A percentile compares a stretch with the other conserved stretches of the same genome.
Evolutionary conservation across 371 early-diverging fungal genomes (phyloP).

Genomic region (Mortierella polycephala): DNA sequence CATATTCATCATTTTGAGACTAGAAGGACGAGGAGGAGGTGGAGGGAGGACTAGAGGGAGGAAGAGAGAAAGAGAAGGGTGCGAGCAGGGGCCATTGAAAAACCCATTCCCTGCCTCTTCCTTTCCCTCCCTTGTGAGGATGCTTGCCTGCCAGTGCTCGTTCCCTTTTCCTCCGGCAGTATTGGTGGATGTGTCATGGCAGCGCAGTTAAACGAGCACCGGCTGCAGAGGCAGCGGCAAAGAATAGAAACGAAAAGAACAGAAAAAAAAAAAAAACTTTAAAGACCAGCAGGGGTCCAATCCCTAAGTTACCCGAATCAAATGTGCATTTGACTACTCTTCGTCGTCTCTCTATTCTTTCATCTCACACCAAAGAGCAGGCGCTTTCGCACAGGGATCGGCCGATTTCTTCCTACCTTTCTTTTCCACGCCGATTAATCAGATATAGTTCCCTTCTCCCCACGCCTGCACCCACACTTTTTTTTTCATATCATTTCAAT

Average conservation of each 20-base stretch:
- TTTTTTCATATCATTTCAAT: no score
- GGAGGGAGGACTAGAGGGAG: neutral
- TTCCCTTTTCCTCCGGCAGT: neutral
- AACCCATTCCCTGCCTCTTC: neutral
- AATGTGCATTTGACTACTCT: neutral
- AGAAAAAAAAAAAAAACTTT: conserved; percentile 3
- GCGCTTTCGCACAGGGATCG: no score
- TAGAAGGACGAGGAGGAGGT: neutral
- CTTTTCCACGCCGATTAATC: no score
- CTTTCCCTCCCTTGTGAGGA: neutral
- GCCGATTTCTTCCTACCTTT: no score
- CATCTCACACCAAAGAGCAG: no score
- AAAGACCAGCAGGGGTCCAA: neutral
- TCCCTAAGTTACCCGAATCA: conserved; percentile 12
- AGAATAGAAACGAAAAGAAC: neutral
- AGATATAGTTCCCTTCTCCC: no score
- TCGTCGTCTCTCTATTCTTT: no score
- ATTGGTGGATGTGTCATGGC: no score
- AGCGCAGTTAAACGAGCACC: neutral
- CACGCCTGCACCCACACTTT: no score
- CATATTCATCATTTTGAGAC: conserved; percentile 13
- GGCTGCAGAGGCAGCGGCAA: neutral
- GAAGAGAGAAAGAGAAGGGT: conserved; percentile 2
- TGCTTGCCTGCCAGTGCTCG: no score
- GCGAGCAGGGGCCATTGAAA: neutral